Conservation (phyloP, 2,329 filamentous ascomycete genomes). For the Penicillium sp. region DNA sequence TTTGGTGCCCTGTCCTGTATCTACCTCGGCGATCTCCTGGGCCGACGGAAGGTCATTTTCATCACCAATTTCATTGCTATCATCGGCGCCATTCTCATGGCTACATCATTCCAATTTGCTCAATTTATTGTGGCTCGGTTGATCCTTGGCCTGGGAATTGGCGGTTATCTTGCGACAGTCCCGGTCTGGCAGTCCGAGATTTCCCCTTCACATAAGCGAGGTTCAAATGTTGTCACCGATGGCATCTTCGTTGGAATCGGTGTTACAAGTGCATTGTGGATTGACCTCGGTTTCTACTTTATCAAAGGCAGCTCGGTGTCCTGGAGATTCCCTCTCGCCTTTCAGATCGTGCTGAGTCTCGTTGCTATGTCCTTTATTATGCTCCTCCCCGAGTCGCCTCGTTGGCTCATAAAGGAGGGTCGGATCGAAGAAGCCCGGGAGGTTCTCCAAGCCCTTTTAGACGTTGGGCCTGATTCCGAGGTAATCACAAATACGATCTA, state of each 20-base stretch:
- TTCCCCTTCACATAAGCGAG: slow-evolving; percentile 45
- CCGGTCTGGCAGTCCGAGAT: slow-evolving; percentile 49
- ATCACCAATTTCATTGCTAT: slow-evolving; percentile 42
- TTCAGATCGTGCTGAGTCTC: slow-evolving; percentile 38
- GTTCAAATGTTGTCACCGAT: slow-evolving; percentile 53
- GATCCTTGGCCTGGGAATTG: slow-evolving; percentile 47
- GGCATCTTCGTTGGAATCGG: slow-evolving; percentile 8
- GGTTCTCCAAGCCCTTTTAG: slow-evolving; percentile 40
- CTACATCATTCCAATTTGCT: slow-evolving; percentile 46
- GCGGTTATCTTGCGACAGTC: slow-evolving; percentile 46
- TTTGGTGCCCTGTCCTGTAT: slow-evolving; percentile 49
- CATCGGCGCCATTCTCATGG: slow-evolving; percentile 47
- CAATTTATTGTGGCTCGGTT: slow-evolving; percentile 51
- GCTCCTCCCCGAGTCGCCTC: slow-evolving; percentile 41
- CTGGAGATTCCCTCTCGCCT: slow-evolving; percentile 47
- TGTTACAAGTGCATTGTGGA: slow-evolving; percentile 43
- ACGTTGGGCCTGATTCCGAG: slow-evolving; percentile 43
- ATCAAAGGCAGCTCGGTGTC: slow-evolving; percentile 39
- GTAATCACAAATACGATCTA: slow-evolving; percentile 40
- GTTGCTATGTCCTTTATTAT: slow-evolving; percentile 36
- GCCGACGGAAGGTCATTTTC: slow-evolving; percentile 49
- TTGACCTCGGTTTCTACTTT: slow-evolving; percentile 48
- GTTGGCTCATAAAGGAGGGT: slow-evolving; percentile 50
- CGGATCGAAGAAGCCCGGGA: slow-evolving; percentile 35
- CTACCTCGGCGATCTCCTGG: slow-evolving; percentile 48